Conservation (phyloP, 2,329 filamentous ascomycete genomes). For the Penicillium sp. region DNA sequence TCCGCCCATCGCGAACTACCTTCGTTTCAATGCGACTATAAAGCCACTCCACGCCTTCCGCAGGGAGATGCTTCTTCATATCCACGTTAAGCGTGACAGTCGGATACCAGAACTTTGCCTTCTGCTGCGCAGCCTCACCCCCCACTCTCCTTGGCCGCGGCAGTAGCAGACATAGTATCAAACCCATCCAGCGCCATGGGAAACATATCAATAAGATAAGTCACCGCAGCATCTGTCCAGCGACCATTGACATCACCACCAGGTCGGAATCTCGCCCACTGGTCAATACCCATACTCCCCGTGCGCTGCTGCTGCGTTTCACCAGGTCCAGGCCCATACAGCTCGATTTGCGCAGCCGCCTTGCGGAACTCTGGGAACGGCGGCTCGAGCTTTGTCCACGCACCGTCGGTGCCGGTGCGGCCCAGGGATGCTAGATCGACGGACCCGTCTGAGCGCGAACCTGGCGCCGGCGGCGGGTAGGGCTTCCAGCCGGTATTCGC, state of each 20-base stretch:
- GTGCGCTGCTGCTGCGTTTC: slow-evolving; percentile 15
- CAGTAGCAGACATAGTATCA: slow-evolving; percentile 32
- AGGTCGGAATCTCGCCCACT: slow-evolving; percentile 65
- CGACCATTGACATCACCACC: slow-evolving; percentile 46
- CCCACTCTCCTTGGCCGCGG: slow-evolving; percentile 31
- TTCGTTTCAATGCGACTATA: slow-evolving; percentile 65
- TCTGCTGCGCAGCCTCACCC: slow-evolving; percentile 25
- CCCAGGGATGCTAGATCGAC: slow-evolving; percentile 26
- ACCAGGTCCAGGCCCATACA: slow-evolving; percentile 42
- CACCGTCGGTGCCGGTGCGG: slow-evolving; percentile 26
- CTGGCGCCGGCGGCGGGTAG: slow-evolving; percentile 44
- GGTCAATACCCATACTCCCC: slow-evolving; percentile 49
- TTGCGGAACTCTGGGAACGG: slow-evolving; percentile 44
- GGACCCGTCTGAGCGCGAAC: slow-evolving; percentile 35
- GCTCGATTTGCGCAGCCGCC: slow-evolving; percentile 52
- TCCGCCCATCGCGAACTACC: slow-evolving; percentile 66
- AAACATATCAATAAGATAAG: slow-evolving; percentile 67
- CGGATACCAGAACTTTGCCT: slow-evolving; percentile 66
- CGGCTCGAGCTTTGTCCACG: slow-evolving; percentile 25
- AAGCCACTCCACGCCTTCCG: slow-evolving; percentile 69
- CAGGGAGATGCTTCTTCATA: slow-evolving; percentile 69
- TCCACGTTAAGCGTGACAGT: slow-evolving; percentile 75
- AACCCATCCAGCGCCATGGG: slow-evolving; percentile 62
- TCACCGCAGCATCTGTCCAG: slow-evolving; percentile 65
- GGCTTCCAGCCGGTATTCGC: slow-evolving; percentile 57